Evolutionary conservation across 2,329 filamentous ascomycete genomes (phyloP), one percentile per base, ranked within the genome.

Genomic region (Pyricularia sp.): DNA sequence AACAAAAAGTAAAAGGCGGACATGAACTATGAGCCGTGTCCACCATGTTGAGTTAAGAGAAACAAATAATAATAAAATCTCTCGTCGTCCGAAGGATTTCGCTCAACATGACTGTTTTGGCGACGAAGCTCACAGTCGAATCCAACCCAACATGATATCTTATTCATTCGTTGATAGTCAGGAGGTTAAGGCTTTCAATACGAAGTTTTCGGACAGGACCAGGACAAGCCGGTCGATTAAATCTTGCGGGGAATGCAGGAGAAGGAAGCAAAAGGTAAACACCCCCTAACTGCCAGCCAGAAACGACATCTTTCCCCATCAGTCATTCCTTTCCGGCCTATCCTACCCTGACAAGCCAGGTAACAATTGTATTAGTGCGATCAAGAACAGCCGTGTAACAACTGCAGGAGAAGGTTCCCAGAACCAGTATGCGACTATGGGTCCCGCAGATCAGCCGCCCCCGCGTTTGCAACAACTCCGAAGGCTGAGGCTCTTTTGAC

Each of bases 251-350:
- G 82, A 84, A 71, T 84, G 82, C 69, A 80, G 81, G 30, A 77
- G 81, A 68, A 77, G 82, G 67, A 84, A 84, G 72, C 81, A 84
- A 78, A 84, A 81, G 77, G 82, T 82, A 12, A n/a, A n/a, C n/a
- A n/a, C n/a, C n/a, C n/a, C n/a, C n/a, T n/a, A n/a, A n/a, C n/a
- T 9, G 31, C 10, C 10, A 33, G 20, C 26, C 2, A 11, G 25
- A 61, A 11, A 26, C 2, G 58, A 23, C 20, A 33, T 36, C 10
- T 36, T 12, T 5, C 10, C 17, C 58, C 66, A 28, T 33, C 36
- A 20, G 67, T 30, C n/a, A 25, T 58, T 65, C 33, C 64, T 26
- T 33, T 7, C 33, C 42, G 33, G 23, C 10, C 30, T 70, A 84
- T 28, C 23, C 59, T 4, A 28, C 59, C 33, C 59, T 63, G 59